Evolutionary conservation across 2,329 filamentous ascomycete genomes (phyloP).

Genomic region (Dothideomycetidae sp.): DNA sequence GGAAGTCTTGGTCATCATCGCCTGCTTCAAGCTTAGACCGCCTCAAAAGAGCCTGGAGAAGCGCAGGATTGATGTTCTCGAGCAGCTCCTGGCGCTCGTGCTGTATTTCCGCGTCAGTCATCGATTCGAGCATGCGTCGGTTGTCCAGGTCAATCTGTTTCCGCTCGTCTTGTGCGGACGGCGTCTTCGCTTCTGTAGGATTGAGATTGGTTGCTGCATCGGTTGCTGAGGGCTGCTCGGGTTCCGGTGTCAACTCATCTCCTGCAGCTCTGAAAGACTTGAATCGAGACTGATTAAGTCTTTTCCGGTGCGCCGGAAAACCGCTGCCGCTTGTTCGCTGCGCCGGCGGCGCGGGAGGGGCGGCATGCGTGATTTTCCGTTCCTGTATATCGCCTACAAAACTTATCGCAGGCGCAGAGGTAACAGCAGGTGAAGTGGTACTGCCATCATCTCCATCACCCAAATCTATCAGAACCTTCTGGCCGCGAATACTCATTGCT

Average conservation of each 20-base stretch:
- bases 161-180: conserved; percentile 45
- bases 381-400: conserved; percentile 69
- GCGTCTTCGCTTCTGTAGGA: conserved; percentile 2
- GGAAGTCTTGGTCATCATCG: conserved; percentile 28
- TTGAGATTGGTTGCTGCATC: background rate
- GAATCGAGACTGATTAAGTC: conserved; percentile 60
- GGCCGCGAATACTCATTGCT: conserved; percentile 33
- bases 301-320: conserved; percentile 80
- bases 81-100: conserved; percentile 70
- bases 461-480: conserved; percentile 47
- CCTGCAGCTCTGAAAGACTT: conserved; percentile 39
- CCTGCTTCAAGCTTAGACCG: conserved; percentile 62
- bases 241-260: background rate
- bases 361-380: conserved; percentile 35
- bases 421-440: conserved; percentile 2
- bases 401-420: conserved; percentile 20
- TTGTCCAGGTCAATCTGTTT: conserved; percentile 74
- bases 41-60: conserved; percentile 63
- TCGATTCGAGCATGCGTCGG: conserved; percentile 52
- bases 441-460: conserved; percentile 30
- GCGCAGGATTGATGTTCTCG: conserved; percentile 54
- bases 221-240: background rate
- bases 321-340: conserved; percentile 47
- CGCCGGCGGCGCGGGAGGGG: conserved; percentile 45
- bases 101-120: conserved; percentile 72